Conservation (phyloP, 805 yeast species). For the Jamesozyma rosinii region DNA sequence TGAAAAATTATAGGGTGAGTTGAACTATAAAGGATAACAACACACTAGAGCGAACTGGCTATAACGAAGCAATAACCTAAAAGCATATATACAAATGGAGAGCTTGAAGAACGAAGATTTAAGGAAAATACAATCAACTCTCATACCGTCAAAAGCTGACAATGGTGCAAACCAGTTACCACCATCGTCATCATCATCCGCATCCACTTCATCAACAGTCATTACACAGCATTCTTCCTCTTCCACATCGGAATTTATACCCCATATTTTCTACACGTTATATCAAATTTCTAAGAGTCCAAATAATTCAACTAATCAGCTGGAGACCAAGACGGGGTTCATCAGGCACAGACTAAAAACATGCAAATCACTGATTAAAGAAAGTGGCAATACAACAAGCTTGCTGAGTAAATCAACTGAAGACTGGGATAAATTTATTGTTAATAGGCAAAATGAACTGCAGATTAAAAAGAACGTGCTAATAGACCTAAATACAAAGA, state of each 20-base stretch:
- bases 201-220: neutral
- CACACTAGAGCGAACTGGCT: too few species aligned
- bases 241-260: constrained; percentile 23
- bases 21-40: too few species aligned
- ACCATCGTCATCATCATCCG: constrained; percentile 5
- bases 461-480: constrained; percentile 18
- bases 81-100: neutral
- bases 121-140: constrained; percentile 3
- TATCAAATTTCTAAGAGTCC: constrained; percentile 29
- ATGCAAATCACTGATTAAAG: constrained; percentile 21
- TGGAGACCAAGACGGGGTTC: constrained; percentile 26
- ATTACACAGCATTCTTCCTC: constrained; percentile 6
- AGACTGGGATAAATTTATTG: constrained; percentile 25
- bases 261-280: constrained; percentile 27
- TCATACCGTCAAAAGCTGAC: constrained; percentile 3
- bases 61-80: too few species aligned
- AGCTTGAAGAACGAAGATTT: constrained; percentile 6
- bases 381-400: constrained; percentile 24
- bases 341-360: constrained; percentile 27
- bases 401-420: constrained; percentile 21
- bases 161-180: neutral
- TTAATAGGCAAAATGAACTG: constrained; percentile 20
- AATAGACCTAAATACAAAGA: constrained; percentile 8
- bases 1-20: too few species aligned
- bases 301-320: constrained; percentile 24